A percentile compares a stretch with the other conserved stretches of the same genome.
phyloP scores from a whole-genome alignment of 73 alveolate species.

The Uronychia setigera region DNA sequence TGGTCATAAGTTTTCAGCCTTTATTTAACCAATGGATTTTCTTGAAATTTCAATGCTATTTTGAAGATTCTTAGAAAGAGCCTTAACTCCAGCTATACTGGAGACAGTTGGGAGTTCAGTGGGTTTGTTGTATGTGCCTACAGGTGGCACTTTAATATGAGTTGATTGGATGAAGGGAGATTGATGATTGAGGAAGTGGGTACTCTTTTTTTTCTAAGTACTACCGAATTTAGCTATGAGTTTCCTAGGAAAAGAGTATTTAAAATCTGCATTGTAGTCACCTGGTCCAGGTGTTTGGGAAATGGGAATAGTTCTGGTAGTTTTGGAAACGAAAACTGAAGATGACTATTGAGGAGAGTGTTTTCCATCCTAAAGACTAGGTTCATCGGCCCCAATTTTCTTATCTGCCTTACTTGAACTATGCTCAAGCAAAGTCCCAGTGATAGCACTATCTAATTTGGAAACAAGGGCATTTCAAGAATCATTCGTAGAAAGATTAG shows the following conservation, averaged over 20 bases:
- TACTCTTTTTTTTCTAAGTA: neutral
- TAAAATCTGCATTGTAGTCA: too few relatives aligned
- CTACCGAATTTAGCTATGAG: neutral
- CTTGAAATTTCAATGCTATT: neutral
- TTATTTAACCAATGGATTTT: neutral
- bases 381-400: too few relatives aligned
- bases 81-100: neutral
- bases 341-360: too few relatives aligned
- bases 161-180: neutral
- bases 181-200: neutral
- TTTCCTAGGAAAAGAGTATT: too few relatives aligned
- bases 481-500: too few relatives aligned
- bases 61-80: neutral
- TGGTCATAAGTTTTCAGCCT: neutral
- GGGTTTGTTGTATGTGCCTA: neutral
- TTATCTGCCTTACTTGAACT: too few relatives aligned
- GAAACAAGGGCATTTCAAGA: too few relatives aligned
- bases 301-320: neutral
- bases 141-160: neutral
- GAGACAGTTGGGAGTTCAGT: neutral
- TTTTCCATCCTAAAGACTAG: too few relatives aligned
- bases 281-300: slow-evolving; percentile 25
- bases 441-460: too few relatives aligned
- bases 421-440: too few relatives aligned
- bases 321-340: slow-evolving; percentile 5